Percentiles rank a stretch among this genome's conserved stretches.
Evolutionary conservation across 345 rosid species (phyloP).

Genomic region (Lagerstroemia speciosa): DNA sequence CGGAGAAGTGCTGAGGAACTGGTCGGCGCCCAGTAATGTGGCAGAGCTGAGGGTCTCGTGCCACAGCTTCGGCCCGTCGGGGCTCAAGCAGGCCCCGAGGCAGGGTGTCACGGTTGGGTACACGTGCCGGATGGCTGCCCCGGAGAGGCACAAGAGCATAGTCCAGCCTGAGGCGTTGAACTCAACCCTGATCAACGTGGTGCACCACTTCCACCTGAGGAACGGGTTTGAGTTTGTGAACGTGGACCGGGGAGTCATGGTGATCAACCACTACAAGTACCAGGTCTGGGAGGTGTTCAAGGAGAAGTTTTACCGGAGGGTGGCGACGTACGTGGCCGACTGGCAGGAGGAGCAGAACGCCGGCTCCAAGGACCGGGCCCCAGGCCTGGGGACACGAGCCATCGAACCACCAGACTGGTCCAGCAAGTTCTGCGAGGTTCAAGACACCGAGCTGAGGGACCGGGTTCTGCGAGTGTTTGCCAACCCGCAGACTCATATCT

Average conservation of each 20-base stretch:
- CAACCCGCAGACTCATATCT: conserved; percentile 22
- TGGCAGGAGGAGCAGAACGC: conserved; percentile 67
- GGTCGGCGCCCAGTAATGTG: conserved; percentile 15
- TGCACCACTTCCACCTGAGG: conserved; percentile 73
- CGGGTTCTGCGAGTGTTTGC: conserved; percentile 31
- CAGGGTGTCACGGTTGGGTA: conserved; percentile 61
- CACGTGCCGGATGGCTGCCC: conserved; percentile 45
- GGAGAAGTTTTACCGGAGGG: conserved; percentile 77
- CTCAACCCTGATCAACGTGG: conserved; percentile 60
- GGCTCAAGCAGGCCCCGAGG: conserved; percentile 28
- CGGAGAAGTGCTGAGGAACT: conserved; percentile 24
- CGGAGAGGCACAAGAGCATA: conserved; percentile 91
- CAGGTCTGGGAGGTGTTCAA: conserved; percentile 93
- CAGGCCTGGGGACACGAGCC: conserved; percentile 71
- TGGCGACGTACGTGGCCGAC: conserved; percentile 84
- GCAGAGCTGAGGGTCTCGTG: conserved; percentile 58
- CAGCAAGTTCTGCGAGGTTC: conserved; percentile 61
- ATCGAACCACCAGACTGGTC: conserved; percentile 80
- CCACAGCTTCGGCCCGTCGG: conserved; percentile 71
- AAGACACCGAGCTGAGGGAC: conserved; percentile 59
- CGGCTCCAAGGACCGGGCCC: conserved; percentile 79
- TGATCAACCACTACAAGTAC: conserved; percentile 74
- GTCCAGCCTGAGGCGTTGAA: conserved; percentile 66
- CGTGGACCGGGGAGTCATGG: conserved; percentile 38
- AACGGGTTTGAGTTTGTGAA: conserved; percentile 34